These are phyloP conservation scores for Verticillium zaregamsianum DNA, from an alignment of 2,329 filamentous ascomycete species.

Conservation along the genomic window DNA sequence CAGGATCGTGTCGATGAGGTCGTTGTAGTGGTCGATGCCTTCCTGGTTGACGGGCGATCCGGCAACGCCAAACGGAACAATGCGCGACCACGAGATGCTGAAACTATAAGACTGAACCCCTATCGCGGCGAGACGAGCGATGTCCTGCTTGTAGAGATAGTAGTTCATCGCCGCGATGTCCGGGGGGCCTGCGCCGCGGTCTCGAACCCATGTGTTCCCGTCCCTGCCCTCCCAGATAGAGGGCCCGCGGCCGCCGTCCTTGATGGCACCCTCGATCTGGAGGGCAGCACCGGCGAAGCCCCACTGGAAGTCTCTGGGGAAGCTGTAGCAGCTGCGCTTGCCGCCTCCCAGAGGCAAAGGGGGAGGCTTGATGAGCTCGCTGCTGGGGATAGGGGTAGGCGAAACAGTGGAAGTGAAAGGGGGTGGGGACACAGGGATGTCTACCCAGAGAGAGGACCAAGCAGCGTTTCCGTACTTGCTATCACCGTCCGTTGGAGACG, in stretches of 20 bases:
- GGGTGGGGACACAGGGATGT: conserved; percentile 24
- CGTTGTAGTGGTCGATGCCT: conserved; percentile 48
- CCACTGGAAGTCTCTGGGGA: conserved; percentile 2
- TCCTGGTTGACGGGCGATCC: conserved; percentile 46
- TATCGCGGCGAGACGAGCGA: conserved; percentile 46
- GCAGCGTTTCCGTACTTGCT: conserved; percentile 21
- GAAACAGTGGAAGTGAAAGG: conserved; percentile 40
- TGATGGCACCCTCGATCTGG: conserved; percentile 5
- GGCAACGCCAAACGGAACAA: conserved; percentile 45
- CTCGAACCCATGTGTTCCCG: conserved; percentile 19
- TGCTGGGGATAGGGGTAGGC: conserved; percentile 49
- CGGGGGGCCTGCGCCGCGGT: background rate
- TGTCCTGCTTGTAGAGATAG: conserved; percentile 53
- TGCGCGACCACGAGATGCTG: conserved; percentile 46
- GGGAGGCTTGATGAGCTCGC: conserved; percentile 32
- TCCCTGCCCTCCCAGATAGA: background rate
- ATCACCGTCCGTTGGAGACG: conserved; percentile 1
- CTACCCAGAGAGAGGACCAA: conserved; percentile 28
- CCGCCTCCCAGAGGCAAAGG: background rate
- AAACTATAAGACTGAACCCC: conserved; percentile 49
- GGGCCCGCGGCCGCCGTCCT: conserved; percentile 2
- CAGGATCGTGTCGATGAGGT: conserved; percentile 45
- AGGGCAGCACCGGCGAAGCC: conserved; percentile 5
- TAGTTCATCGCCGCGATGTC: conserved; percentile 38
- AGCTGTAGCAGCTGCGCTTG: conserved; percentile 6